Evolutionary conservation across 768 basidiomycete species (phyloP), one percentile per base, ranked within the genome.

Genomic region (Termitomyces sp.): DNA sequence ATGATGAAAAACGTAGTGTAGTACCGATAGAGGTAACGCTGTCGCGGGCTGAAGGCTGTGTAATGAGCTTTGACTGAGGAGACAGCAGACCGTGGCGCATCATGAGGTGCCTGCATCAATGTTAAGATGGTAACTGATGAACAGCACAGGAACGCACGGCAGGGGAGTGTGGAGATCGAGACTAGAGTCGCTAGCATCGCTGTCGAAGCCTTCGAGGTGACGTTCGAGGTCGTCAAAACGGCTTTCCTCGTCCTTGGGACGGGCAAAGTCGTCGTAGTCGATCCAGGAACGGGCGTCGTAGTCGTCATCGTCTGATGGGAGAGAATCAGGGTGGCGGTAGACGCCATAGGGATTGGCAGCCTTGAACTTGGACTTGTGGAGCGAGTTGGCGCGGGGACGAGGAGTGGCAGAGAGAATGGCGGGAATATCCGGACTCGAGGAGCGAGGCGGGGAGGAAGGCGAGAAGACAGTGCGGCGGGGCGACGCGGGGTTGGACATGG

Each of bases 141-240:
- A 50, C 37, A 46, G 42, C 55, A 51, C 58, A 13, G 58, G 11
- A 59, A 82, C 86, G 70, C 64, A 87, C 86, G 87, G 85, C 9
- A 88, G 67, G 0, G 86, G 85, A 1, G 87, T 88, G 63, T 87
- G 86, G 34, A 88, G 65, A 70, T 88, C 87, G 52, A 88, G 67
- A 68, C 84, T 85, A 18, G 85, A 87, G 71, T 81, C 82, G 27
- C 73, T 72, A 0, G 80, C 82, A 31, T 73, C 72, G 3, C 60
- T 77, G 2, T 55, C 54, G 6, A 34, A 56, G 7, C 69, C 71
- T 36, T 69, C 73, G 49, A 66, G 33, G 52, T 64, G 52, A 41
- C 62, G 33, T 34, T 62, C 61, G 30, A 63, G n/a, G 15, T 57
- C 67, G 27, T 64, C 68, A 30, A 63, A 41, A 44, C 66, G 61